These are phyloP conservation scores for Aspergillus sp. DNA, from an alignment of 2,329 filamentous ascomycete species.

Conservation along the genomic window DNA sequence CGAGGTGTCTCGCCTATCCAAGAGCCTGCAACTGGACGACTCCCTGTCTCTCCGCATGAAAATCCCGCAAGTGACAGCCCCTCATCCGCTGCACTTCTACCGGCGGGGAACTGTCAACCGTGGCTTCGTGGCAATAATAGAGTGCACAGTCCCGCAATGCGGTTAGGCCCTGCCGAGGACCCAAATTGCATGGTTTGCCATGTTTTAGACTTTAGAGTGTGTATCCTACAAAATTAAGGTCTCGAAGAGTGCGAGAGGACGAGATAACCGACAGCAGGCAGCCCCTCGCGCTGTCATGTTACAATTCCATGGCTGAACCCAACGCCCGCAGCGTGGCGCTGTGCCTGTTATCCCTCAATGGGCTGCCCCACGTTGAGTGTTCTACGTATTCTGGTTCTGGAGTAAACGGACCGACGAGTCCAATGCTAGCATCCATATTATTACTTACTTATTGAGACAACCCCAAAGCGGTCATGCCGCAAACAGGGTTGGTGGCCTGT, in stretches of 20 bases:
- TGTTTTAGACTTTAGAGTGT: background rate
- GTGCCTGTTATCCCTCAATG: background rate
- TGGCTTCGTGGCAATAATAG: background rate
- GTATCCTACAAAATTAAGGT: background rate
- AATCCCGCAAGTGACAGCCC: slow-evolving; percentile 5
- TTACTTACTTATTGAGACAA: background rate
- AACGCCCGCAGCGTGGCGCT: background rate
- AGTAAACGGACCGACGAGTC: background rate
- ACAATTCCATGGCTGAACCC: background rate
- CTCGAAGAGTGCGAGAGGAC: background rate
- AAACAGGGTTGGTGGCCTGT: background rate
- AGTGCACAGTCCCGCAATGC: background rate
- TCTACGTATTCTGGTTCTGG: no score
- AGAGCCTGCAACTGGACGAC: background rate
- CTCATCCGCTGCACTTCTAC: background rate
- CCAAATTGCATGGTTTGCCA: background rate
- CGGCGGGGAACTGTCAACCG: background rate
- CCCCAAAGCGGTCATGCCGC: background rate
- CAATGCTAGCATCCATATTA: background rate
- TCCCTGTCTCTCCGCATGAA: background rate
- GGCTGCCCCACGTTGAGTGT: background rate
- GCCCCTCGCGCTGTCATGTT: background rate
- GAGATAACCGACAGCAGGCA: no score
- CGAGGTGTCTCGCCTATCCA: no score
- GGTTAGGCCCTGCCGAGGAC: background rate